These are phyloP conservation scores for Heliosperma pusillum DNA, from an alignment of 148 eudicot genomes.

Conservation along the genomic window DNA sequence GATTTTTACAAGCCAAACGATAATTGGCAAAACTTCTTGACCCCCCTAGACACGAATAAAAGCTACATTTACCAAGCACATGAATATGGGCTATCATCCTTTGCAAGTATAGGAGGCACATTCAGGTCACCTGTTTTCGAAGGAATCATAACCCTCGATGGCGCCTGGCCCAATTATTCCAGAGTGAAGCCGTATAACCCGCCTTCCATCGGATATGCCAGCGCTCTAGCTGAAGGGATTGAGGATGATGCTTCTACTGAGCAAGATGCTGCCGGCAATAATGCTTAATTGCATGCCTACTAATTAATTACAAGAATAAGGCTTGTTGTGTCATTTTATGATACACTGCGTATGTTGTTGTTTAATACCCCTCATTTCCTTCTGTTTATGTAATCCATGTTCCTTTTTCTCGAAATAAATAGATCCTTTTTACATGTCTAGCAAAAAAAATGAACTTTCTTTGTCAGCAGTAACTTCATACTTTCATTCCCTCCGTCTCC, in stretches of 20 bases:
- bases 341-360: too few relatives aligned
- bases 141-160: conserved; percentile 16
- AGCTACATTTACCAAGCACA: neutral
- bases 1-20: conserved; percentile 6
- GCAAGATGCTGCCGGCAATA: neutral
- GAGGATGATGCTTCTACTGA: neutral
- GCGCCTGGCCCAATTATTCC: conserved; percentile 13
- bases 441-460: too few relatives aligned
- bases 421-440: too few relatives aligned
- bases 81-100: conserved; percentile 8
- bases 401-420: too few relatives aligned
- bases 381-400: neutral
- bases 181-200: neutral
- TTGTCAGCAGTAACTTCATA: too few relatives aligned
- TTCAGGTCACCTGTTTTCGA: conserved; percentile 13
- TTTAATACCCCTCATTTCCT: neutral
- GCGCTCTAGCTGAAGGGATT: neutral
- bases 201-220: neutral
- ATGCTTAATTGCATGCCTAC: conserved; percentile 8
- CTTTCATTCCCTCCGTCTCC: too few relatives aligned
- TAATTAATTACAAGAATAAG: neutral
- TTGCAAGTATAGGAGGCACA: conserved; percentile 15
- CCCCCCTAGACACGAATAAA: neutral
- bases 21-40: neutral
- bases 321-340: neutral